Conservation (phyloP, 2,329 filamentous ascomycete genomes). For the Aspergillus costaricaensis region DNA sequence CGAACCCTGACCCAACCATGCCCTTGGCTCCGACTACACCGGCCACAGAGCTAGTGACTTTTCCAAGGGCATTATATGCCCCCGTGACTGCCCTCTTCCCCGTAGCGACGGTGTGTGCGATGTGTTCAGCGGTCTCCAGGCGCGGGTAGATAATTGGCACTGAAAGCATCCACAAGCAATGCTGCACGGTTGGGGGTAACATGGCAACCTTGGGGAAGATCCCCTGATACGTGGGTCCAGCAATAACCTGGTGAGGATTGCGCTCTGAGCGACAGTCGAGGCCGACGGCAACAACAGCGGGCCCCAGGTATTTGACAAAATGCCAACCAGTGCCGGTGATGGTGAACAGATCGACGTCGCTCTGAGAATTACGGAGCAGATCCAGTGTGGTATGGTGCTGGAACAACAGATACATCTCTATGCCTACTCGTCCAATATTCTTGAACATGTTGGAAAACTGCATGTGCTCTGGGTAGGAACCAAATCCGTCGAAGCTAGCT, state of each 20-base stretch:
- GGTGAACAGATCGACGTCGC: conserved; percentile 90
- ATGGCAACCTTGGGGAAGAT: conserved; percentile 94
- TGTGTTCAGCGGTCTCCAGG: conserved; percentile 84
- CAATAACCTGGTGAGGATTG: conserved; percentile 87
- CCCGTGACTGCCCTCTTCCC: conserved; percentile 97
- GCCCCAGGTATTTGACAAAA: conserved; percentile 94
- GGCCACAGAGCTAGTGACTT: conserved; percentile 90
- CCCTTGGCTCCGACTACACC: conserved; percentile 95
- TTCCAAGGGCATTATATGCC: conserved; percentile 93
- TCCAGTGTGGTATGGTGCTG: conserved; percentile 97
- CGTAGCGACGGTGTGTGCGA: conserved; percentile 87
- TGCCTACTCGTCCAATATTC: conserved; percentile 92
- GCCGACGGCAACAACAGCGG: conserved; percentile 84
- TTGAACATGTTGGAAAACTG: conserved; percentile 97
- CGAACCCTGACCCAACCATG: conserved; percentile 88
- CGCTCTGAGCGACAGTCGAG: conserved; percentile 90
- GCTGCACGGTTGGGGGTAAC: conserved; percentile 88
- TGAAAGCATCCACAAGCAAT: conserved; percentile 94
- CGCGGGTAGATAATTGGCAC: conserved; percentile 90
- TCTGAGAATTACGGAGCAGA: conserved; percentile 83
- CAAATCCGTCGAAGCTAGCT: conserved; percentile 87
- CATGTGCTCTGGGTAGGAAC: conserved; percentile 97
- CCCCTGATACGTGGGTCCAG: conserved; percentile 94
- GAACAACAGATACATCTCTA: conserved; percentile 97
- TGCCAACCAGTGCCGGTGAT: conserved; percentile 98